Conservation (phyloP, 2,329 filamentous ascomycete species). For the Talaromyces sp. region DNA sequence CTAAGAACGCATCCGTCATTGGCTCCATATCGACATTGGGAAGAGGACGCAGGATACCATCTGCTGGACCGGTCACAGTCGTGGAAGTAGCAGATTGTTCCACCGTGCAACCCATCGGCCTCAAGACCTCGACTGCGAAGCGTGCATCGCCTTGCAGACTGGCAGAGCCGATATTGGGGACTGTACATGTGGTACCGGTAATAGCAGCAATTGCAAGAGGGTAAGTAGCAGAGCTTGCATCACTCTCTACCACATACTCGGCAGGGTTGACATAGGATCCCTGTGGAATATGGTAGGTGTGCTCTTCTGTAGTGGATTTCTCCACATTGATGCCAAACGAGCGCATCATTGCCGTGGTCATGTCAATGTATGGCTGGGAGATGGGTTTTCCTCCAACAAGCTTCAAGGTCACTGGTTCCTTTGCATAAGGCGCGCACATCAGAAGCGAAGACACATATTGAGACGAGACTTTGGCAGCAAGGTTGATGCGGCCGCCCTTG, state of each 20-base stretch:
- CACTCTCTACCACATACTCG: conserved; percentile 89
- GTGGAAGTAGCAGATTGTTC: conserved; percentile 80
- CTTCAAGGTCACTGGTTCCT: conserved; percentile 81
- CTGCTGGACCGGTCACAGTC: conserved; percentile 81
- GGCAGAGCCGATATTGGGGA: conserved; percentile 89
- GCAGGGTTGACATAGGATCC: conserved; percentile 75
- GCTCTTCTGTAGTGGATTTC: conserved; percentile 68
- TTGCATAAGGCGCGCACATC: conserved; percentile 95
- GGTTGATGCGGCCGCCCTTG: conserved; percentile 77
- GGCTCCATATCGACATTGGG: conserved; percentile 93
- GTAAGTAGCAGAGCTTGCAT: conserved; percentile 96
- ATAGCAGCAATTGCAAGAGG: conserved; percentile 91
- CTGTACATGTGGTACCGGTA: conserved; percentile 88
- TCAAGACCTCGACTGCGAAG: conserved; percentile 83
- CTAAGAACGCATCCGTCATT: conserved; percentile 98
- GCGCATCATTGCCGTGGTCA: conserved; percentile 98
- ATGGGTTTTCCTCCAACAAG: conserved; percentile 96
- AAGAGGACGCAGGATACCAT: conserved; percentile 67
- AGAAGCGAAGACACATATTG: conserved; percentile 96
- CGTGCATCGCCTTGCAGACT: conserved; percentile 93
- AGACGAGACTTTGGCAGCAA: conserved; percentile 94
- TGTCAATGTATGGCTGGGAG: conserved; percentile 94
- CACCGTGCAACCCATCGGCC: conserved; percentile 89
- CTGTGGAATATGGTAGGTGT: conserved; percentile 91
- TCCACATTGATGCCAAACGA: conserved; percentile 79